Conservation (phyloP, 352 stramenopile genomes). For the Phytophthora sp. region DNA sequence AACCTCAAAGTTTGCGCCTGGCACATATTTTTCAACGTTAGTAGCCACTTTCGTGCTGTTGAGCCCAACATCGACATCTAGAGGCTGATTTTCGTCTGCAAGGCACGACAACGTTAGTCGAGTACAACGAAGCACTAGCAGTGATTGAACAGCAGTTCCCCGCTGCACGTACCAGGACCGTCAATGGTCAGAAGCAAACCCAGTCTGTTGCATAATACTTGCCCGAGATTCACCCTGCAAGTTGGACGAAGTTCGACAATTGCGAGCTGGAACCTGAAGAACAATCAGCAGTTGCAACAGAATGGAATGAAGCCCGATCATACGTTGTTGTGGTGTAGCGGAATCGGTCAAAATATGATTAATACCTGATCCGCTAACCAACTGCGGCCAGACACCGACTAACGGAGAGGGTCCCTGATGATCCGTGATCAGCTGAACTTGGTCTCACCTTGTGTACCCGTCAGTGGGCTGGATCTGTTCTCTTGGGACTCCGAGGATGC, state of each 20-base stretch:
- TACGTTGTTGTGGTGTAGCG: no score
- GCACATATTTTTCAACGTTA: conserved; percentile 24
- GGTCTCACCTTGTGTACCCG: no score
- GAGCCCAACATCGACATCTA: conserved; percentile 7
- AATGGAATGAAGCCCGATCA: background rate
- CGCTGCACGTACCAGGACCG: background rate
- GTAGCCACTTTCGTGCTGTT: conserved; percentile 8
- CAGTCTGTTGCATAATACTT: conserved; percentile 5
- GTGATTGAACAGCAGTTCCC: background rate
- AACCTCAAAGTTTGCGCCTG: conserved; percentile 10
- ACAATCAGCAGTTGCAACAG: background rate
- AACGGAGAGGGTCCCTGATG: no score
- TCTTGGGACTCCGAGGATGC: no score
- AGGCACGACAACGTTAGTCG: background rate
- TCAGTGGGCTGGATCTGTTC: no score
- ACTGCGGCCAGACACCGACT: no score
- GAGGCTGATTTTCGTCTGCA: background rate
- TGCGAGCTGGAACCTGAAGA: conserved; percentile 1
- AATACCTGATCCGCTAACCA: no score
- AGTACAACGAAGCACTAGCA: background rate
- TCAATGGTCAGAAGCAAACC: background rate
- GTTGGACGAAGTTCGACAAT: conserved; percentile 17
- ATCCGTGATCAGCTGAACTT: no score
- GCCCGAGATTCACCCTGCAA: conserved; percentile 6
- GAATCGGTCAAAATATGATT: no score